Evolutionary conservation across 2,329 filamentous ascomycete species (phyloP).

Genomic region (Dactylellina drechsleri): DNA sequence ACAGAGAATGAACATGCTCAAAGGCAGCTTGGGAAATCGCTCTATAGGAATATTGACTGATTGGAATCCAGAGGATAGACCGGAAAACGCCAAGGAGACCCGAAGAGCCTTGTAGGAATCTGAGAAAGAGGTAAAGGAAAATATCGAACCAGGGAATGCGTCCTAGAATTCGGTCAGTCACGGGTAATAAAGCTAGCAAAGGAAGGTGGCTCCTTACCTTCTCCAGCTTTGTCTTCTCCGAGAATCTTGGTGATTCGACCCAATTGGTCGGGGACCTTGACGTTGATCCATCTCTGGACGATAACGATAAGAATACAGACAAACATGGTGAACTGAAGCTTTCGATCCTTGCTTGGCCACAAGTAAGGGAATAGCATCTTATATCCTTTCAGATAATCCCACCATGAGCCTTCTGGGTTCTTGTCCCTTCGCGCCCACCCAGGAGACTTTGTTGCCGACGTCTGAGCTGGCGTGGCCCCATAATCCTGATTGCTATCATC

Average conservation of each 20-base stretch:
- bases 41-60: slow-evolving; percentile 95
- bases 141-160: slow-evolving; percentile 79
- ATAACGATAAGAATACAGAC: slow-evolving; percentile 84
- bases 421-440: slow-evolving; percentile 92
- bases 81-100: slow-evolving; percentile 85
- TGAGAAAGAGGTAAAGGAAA: slow-evolving; percentile 78
- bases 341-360: slow-evolving; percentile 84
- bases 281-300: slow-evolving; percentile 83
- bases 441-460: slow-evolving; percentile 74
- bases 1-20: slow-evolving; percentile 94
- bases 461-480: slow-evolving; percentile 58
- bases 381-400: slow-evolving; percentile 93
- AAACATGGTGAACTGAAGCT: slow-evolving; percentile 80
- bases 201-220: slow-evolving; percentile 55
- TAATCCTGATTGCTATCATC: slow-evolving; percentile 57
- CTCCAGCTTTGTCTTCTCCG: slow-evolving; percentile 66
- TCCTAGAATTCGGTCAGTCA: slow-evolving; percentile 32
- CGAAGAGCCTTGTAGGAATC: slow-evolving; percentile 86
- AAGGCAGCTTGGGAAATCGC: slow-evolving; percentile 94
- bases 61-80: slow-evolving; percentile 91
- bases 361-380: slow-evolving; percentile 94
- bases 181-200: background rate
- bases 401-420: slow-evolving; percentile 82
- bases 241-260: slow-evolving; percentile 82
- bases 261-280: slow-evolving; percentile 83